Conservation (phyloP, 2,329 filamentous ascomycete species). For the Tolypocladium inflatum region DNA sequence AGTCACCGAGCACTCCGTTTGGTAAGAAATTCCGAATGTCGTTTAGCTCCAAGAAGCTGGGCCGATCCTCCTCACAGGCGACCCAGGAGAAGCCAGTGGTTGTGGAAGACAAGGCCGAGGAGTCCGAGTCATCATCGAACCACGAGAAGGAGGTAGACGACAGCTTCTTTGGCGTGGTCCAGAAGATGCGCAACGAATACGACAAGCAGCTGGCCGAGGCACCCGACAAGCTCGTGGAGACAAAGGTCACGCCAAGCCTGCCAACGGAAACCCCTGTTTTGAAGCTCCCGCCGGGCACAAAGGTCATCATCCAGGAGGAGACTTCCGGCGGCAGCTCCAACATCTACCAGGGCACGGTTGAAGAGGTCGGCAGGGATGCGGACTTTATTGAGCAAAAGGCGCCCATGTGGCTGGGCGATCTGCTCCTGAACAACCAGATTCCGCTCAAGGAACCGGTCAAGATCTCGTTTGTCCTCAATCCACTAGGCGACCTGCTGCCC, state of each 20-base stretch:
- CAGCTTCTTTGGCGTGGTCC: constrained; percentile 62
- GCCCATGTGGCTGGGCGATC: constrained; percentile 86
- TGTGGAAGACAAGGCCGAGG: constrained; percentile 67
- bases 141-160: constrained; percentile 69
- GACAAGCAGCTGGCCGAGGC: constrained; percentile 53
- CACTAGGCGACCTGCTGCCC: constrained; percentile 63
- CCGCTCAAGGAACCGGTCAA: constrained; percentile 89
- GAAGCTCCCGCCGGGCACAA: constrained; percentile 58
- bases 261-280: constrained; percentile 68
- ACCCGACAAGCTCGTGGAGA: constrained; percentile 46
- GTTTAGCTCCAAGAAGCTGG: constrained; percentile 77
- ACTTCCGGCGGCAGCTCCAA: constrained; percentile 64
- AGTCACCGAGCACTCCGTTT: constrained; percentile 55
- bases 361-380: constrained; percentile 63
- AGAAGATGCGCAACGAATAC: constrained; percentile 64
- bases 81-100: constrained; percentile 62
- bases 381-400: constrained; percentile 78
- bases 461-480: constrained; percentile 86
- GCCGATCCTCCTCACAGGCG: constrained; percentile 50
- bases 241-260: constrained; percentile 57
- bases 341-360: constrained; percentile 83
- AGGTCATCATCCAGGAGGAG: constrained; percentile 61
- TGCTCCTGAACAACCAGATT: constrained; percentile 73
- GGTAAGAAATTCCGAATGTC: constrained; percentile 81
- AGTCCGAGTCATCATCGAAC: constrained; percentile 52